These are phyloP conservation scores for Penicillium pancosmium DNA, from an alignment of 495 filamentous ascomycete species.

Conservation along the genomic window DNA sequence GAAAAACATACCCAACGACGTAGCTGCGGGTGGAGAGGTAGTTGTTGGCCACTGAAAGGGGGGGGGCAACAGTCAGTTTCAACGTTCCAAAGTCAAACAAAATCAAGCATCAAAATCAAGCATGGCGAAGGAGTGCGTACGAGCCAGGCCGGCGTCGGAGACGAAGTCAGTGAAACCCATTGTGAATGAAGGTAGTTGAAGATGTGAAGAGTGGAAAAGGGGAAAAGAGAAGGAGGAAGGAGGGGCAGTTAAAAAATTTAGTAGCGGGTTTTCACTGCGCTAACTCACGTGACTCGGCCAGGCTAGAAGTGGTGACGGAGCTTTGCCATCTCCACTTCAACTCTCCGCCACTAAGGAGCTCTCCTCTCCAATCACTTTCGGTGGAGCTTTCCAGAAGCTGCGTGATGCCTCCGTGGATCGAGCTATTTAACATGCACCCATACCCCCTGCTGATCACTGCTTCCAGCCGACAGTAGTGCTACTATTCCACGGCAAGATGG, in stretches of 20 bases:
- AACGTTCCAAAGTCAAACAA: conserved; percentile 23
- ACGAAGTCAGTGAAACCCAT: conserved; percentile 98
- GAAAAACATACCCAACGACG: conserved; percentile 76
- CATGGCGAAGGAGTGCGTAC: conserved; percentile 57
- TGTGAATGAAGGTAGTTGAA: conserved; percentile 41
- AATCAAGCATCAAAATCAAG: not conserved
- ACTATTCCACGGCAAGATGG: conserved; percentile 29
- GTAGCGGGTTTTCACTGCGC: conserved; percentile 40
- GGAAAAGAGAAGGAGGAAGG: conserved; percentile 28
- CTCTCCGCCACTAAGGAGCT: conserved; percentile 36
- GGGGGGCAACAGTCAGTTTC: conserved; percentile 40
- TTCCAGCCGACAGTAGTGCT: not conserved
- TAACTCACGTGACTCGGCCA: conserved; percentile 35
- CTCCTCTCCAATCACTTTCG: not conserved
- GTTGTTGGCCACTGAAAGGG: conserved; percentile 77
- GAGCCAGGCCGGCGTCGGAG: conserved; percentile 80
- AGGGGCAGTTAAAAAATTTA: not conserved
- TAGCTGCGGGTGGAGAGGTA: conserved; percentile 91
- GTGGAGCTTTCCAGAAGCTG: conserved; percentile 52
- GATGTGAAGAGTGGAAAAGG: conserved; percentile 8
- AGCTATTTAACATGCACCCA: conserved; percentile 15
- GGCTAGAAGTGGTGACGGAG: conserved; percentile 28
- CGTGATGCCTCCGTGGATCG: conserved; percentile 27
- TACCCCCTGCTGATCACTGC: not conserved
- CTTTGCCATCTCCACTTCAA: conserved; percentile 22